Conservation (phyloP, 148 eudicot genomes). For the Rhododendron molle region DNA sequence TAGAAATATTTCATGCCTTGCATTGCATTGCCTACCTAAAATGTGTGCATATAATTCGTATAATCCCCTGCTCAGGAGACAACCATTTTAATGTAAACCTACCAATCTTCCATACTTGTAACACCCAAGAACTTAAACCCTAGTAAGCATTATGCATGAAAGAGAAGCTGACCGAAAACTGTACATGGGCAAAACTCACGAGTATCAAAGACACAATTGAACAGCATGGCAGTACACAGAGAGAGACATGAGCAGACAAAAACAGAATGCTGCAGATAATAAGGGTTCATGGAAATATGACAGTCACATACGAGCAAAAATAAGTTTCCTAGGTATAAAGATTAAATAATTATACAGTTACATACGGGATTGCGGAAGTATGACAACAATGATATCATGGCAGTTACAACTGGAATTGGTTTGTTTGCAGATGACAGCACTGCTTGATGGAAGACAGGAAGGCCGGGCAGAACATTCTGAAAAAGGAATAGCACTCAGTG, state of each 20-base stretch:
- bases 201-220: not conserved
- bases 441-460: conserved; percentile 63
- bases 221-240: not conserved
- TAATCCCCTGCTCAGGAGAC: not conserved
- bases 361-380: conserved; percentile 77
- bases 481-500: conserved; percentile 7
- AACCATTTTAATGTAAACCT: not conserved
- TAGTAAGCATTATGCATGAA: not conserved
- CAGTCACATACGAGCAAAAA: not conserved
- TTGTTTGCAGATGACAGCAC: conserved; percentile 61
- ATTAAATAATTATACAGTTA: not conserved
- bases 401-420: conserved; percentile 66
- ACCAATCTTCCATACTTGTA: not conserved
- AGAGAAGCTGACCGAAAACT: not conserved
- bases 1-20: not conserved
- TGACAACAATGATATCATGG: conserved; percentile 75
- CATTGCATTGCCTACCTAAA: not conserved
- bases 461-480: conserved; percentile 58
- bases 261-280: not conserved
- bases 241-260: not conserved
- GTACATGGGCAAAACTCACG: not conserved
- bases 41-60: not conserved
- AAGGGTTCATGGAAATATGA: not conserved
- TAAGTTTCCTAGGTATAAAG: not conserved
- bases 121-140: not conserved